phyloP scores from a whole-genome alignment of 106 monocot species.

The Agapanthus africanus region DNA sequence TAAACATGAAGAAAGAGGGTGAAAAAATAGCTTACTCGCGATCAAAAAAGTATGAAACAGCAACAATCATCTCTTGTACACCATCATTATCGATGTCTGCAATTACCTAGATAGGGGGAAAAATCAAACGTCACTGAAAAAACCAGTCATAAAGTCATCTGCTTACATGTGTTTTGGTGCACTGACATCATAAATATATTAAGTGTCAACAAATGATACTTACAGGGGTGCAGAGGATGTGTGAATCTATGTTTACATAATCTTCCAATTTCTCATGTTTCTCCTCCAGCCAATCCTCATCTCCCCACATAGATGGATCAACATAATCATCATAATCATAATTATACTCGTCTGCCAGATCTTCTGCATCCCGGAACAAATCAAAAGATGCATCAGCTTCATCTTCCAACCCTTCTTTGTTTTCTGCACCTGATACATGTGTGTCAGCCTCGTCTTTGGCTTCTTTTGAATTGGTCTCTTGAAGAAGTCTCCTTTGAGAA shows the following conservation, averaged over 20 bases:
- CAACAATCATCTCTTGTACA: slow-evolving; percentile 89
- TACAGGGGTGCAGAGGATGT: slow-evolving; percentile 96
- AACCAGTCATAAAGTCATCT: background rate
- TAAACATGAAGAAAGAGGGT: background rate
- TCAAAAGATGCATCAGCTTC: slow-evolving; percentile 92
- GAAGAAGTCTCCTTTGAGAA: slow-evolving; percentile 77
- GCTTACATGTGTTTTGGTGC: background rate
- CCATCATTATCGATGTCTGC: slow-evolving; percentile 98
- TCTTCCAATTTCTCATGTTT: slow-evolving; percentile 79
- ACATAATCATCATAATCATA: slow-evolving; percentile 99
- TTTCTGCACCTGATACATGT: slow-evolving; percentile 50
- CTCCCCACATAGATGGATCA: slow-evolving; percentile 91
- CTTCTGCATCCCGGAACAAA: slow-evolving; percentile 66
- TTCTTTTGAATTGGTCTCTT: slow-evolving; percentile 26
- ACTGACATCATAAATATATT: slow-evolving; percentile 1
- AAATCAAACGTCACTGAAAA: slow-evolving; percentile 1
- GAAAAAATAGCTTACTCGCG: slow-evolving; percentile 56
- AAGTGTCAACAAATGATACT: slow-evolving; percentile 20
- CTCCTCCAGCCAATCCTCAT: slow-evolving; percentile 82
- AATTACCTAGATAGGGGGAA: slow-evolving; percentile 57
- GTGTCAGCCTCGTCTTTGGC: slow-evolving; percentile 15
- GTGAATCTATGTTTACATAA: slow-evolving; percentile 85
- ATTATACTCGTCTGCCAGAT: slow-evolving; percentile 80
- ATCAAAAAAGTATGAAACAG: slow-evolving; percentile 96
- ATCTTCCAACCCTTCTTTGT: slow-evolving; percentile 49